Base-by-base conservation (phyloP, 176 grass and related monocot species). In the Zea mays region DNA sequence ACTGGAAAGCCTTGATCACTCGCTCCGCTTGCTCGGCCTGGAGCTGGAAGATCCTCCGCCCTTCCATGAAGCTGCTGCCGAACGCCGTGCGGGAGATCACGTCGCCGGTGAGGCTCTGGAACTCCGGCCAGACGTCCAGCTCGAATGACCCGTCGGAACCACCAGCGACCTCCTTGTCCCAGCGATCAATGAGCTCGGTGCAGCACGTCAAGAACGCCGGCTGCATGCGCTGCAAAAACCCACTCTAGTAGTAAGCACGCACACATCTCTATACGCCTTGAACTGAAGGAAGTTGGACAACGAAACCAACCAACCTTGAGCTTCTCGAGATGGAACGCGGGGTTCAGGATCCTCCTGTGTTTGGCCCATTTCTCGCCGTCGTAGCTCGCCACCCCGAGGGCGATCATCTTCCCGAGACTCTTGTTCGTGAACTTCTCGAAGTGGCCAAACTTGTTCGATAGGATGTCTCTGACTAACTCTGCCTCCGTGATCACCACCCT, bases 351-450 rank as follows among this genome's bases (percentile, higher is more conserved):
- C 79, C 88, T 93, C 21, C 93, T 78, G 51, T 97, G 90, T 13
- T 71, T 88, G 7, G 77, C 90, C 93, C 93, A 97, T 88, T 93
- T 93, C 83, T 93, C 93, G 0, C 93, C 88, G 1, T 90, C 86
- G 60, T 88, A 62, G 59, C 57, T 87, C 3, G 49, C 62, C 48
- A 97, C 43, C 12, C 94, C 91, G 58, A 62, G 49, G 8, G 80
- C 79, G 2, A 97, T 47, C 49, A 89, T 11, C 36, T 67, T 74
- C 0, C 41, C 36, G 0, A 93, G 62, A 58, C 70, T 58, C 79
- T 64, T 82, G 27, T 47, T 7, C 0, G 4, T 74, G 64, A 82
- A 80, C 57, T 85, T 97, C 7, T 68, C 67, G n/a, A 91, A 93
- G 72, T 91, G 90, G 2, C 88, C 90, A 0, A 81, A 93, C 69